These are phyloP conservation scores for Aspergillus sp. DNA, from an alignment of 2,329 filamentous ascomycete genomes.

Conservation along the genomic window DNA sequence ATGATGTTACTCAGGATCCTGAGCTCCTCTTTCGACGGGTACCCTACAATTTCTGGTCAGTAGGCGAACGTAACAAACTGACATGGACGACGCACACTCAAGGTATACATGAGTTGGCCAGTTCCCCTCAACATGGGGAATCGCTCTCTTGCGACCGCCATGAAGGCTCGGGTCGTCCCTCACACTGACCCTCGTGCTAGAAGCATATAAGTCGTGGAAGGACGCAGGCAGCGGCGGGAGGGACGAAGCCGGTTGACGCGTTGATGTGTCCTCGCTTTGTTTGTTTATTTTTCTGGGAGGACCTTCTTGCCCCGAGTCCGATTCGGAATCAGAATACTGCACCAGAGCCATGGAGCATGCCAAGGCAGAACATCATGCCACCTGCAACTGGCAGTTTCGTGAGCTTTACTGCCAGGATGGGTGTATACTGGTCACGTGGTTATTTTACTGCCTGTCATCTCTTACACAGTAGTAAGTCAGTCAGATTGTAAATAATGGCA, in stretches of 20 bases:
- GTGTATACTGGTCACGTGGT: neutral
- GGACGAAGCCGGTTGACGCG: constrained; percentile 20
- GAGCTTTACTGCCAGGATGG: neutral
- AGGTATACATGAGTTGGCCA: constrained; percentile 94
- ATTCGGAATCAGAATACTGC: constrained; percentile 57
- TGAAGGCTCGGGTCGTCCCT: constrained; percentile 82
- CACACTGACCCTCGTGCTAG: constrained; percentile 72
- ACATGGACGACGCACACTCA: constrained; percentile 64
- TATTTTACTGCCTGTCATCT: neutral
- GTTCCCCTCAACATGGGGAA: constrained; percentile 81
- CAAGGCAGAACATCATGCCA: neutral
- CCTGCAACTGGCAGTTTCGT: neutral
- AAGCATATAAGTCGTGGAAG: constrained; percentile 89
- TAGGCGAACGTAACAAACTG: neutral
- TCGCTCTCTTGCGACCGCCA: constrained; percentile 76
- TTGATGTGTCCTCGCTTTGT: constrained; percentile 13
- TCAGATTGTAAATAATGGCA: too few species aligned
- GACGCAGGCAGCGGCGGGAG: constrained; percentile 74
- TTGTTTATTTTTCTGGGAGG: constrained; percentile 26
- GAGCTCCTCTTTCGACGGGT: constrained; percentile 39
- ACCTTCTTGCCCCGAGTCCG: constrained; percentile 31
- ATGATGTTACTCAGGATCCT: constrained; percentile 32
- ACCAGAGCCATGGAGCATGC: constrained; percentile 60
- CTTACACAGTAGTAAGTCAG: too few species aligned
- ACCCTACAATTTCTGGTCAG: constrained; percentile 34